phyloP scores from a whole-genome alignment of 2,329 filamentous ascomycete genomes.

The Arthrobotrys megalospora region DNA sequence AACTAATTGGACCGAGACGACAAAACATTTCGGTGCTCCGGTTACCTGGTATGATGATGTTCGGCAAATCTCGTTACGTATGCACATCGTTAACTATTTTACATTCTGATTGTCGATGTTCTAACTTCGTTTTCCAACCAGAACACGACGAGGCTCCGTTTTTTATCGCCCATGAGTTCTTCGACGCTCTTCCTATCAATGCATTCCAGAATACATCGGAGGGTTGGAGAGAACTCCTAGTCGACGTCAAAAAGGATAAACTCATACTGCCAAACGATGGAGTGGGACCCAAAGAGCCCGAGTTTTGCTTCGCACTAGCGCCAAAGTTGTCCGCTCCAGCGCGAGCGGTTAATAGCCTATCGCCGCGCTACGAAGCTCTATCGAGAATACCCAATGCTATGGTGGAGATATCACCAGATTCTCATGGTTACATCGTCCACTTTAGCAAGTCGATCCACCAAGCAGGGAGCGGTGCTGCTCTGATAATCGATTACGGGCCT shows the following conservation, averaged over 20 bases:
- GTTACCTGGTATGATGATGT: slow-evolving; percentile 76
- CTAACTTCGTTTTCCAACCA: slow-evolving; percentile 64
- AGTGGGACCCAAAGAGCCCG: slow-evolving; percentile 72
- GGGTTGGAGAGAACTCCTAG: slow-evolving; percentile 71
- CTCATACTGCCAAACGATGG: slow-evolving; percentile 64
- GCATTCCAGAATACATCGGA: slow-evolving; percentile 79
- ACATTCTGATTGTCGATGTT: neutral
- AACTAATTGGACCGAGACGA: slow-evolving; percentile 17
- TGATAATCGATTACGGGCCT: slow-evolving; percentile 97
- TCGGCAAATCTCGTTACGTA: slow-evolving; percentile 67
- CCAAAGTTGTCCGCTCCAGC: slow-evolving; percentile 84
- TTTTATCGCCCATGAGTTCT: slow-evolving; percentile 98
- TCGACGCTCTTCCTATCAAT: slow-evolving; percentile 96
- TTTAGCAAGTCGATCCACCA: slow-evolving; percentile 86
- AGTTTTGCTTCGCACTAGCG: slow-evolving; percentile 89
- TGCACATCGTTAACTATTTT: neutral
- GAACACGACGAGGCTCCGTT: slow-evolving; percentile 83
- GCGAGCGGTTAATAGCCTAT: slow-evolving; percentile 85
- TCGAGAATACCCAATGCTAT: slow-evolving; percentile 78
- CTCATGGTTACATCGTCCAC: slow-evolving; percentile 82
- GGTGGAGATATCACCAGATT: slow-evolving; percentile 92
- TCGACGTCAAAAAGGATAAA: slow-evolving; percentile 66
- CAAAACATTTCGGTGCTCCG: slow-evolving; percentile 36
- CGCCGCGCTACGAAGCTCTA: slow-evolving; percentile 82
- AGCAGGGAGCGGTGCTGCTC: slow-evolving; percentile 80